Conservation (phyloP, 1,139 yeast species). For the Blastobotrys niveus region DNA sequence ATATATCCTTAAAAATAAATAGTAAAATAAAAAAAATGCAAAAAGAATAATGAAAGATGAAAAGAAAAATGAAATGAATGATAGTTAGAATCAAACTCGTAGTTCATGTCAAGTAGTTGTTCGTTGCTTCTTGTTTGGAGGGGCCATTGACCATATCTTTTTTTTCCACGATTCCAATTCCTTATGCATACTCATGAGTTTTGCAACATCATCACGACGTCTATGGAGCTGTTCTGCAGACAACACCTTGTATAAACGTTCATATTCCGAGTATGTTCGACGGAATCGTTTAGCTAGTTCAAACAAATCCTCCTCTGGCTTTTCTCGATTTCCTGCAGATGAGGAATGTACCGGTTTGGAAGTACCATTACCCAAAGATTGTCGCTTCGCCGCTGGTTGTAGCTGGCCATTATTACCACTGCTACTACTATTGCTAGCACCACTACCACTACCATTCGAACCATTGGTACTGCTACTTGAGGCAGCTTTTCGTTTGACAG, state of each 20-base stretch:
- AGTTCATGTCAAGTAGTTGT: conserved; percentile 1
- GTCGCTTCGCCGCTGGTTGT: conserved; percentile 19
- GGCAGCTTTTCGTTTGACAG: conserved; percentile 21
- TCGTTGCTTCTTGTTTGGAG: not conserved
- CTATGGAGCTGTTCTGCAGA: conserved; percentile 15
- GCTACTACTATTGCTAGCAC: conserved; percentile 5
- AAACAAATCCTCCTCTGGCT: conserved; percentile 31
- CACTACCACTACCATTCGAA: no score
- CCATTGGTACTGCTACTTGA: conserved; percentile 1
- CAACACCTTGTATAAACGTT: conserved; percentile 28
- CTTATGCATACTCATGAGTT: conserved; percentile 35
- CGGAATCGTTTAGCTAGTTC: conserved; percentile 36
- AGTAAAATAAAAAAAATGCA: conserved; percentile 1
- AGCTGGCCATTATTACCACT: not conserved
- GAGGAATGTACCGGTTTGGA: conserved; percentile 4
- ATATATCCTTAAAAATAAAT: not conserved
- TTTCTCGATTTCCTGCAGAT: no score
- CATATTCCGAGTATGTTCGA: conserved; percentile 35
- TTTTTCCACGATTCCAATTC: conserved; percentile 37
- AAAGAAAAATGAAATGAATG: not conserved
- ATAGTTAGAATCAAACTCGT: not conserved
- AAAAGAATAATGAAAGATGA: not conserved
- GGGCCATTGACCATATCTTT: conserved; percentile 30
- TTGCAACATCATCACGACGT: conserved; percentile 28
- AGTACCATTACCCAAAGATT: conserved; percentile 15